phyloP scores from a whole-genome alignment of 202 grass and related monocot genomes.

The Eragrostis tef region DNA sequence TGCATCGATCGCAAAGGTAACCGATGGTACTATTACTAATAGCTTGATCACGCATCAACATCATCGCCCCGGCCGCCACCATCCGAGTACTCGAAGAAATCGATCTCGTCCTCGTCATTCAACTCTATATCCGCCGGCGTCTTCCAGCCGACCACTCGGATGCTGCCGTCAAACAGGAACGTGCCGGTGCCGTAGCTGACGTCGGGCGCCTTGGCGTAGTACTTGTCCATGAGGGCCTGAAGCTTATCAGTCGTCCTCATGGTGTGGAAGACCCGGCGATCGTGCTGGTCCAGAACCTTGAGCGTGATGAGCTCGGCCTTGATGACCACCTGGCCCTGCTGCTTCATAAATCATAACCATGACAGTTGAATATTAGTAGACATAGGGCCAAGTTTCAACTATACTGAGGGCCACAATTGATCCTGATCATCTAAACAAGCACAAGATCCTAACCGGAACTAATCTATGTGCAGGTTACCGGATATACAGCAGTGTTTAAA shows the following conservation, averaged over 20 bases:
- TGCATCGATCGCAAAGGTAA: too few species aligned
- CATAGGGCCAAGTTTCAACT: too few species aligned
- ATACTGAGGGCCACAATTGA: too few species aligned
- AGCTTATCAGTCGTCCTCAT: neutral
- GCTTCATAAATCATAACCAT: too few species aligned
- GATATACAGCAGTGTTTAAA: too few species aligned
- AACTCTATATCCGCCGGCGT: conserved; percentile 6
- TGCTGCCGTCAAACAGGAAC: neutral
- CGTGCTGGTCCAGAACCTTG: neutral
- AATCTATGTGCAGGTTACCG: too few species aligned
- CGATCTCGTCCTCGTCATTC: conserved; percentile 33
- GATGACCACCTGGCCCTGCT: neutral
- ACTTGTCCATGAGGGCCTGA: conserved; percentile 11
- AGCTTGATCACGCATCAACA: neutral
- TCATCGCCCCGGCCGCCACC: neutral
- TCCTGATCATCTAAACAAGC: too few species aligned
- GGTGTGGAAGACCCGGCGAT: neutral
- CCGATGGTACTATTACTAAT: too few species aligned
- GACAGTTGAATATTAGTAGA: too few species aligned
- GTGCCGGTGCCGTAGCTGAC: neutral
- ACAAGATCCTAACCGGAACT: too few species aligned
- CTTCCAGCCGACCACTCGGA: neutral
- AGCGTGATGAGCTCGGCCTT: conserved; percentile 1
- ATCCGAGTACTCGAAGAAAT: neutral
- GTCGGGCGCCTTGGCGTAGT: conserved; percentile 7